Base-by-base conservation (phyloP, 441 rosid species). In the Bruguiera hainesii region DNA sequence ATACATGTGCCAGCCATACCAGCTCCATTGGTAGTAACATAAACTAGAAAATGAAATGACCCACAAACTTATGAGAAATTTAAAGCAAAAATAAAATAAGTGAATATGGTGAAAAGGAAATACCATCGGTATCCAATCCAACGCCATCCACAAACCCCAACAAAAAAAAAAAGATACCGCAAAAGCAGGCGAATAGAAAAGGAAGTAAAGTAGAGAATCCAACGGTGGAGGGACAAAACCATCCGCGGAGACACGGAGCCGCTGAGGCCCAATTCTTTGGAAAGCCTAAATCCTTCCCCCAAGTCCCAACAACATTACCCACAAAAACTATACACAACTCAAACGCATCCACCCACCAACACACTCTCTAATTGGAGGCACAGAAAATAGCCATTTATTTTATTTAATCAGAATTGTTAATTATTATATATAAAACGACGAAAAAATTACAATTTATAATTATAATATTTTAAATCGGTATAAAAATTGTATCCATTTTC, bases 231-330 rank as follows among this genome's bases (percentile, higher is more conserved):
- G 65, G 74, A 82, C 77, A 79, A 37, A 56, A 76, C 81, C 85
- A 79, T 81, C 61, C 76, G 98, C 97, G 97, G 96, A 93, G 81
- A 93, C 88, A 83, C 96, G 91, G 96, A 90, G 84, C 94, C 94
- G 98, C 87, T 79, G 51, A n/a, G 66, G 76, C 87, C 92, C 83
- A 83, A 60, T 73, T 73, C 81, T 69, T 80, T 77, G 89, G 93
- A 85, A n/a, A 58, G 28, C 62, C 66, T 15, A 65, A 49, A 56
- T 19, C 31, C 51, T 29, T 60, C 11, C 19, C 64, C 37, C 2
- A 33, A 33, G 37, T 33, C 37, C 37, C 37, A 33, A 55, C 30
- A 65, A 31, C 23, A 58, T n/a, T 20, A 20, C 15, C 26, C 30
- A 19, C 7, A 33, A 39, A 4, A 15, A 20, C 1, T 20, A 61